These are phyloP conservation scores for Penicillium sp. DNA, from an alignment of 2,329 filamentous ascomycete genomes.

Conservation along the genomic window DNA sequence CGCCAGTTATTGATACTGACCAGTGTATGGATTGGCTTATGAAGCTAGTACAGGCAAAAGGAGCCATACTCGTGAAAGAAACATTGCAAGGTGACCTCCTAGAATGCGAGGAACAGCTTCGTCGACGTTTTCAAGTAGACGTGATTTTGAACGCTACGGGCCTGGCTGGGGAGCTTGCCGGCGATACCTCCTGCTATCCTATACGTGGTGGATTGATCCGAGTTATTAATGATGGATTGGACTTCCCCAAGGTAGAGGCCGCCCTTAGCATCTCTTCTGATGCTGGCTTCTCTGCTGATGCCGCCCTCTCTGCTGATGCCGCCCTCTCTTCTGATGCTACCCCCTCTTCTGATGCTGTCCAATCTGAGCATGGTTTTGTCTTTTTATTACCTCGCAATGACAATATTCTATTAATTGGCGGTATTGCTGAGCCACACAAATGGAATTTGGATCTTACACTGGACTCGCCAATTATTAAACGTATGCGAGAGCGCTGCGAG, in stretches of 20 bases:
- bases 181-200: constrained; percentile 44
- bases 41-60: neutral
- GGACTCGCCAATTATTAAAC: constrained; percentile 41
- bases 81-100: neutral
- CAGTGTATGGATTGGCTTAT: neutral
- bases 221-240: constrained; percentile 48
- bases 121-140: neutral
- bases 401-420: neutral
- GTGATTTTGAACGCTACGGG: constrained; percentile 50
- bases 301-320: constrained; percentile 19
- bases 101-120: neutral
- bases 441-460: constrained; percentile 41
- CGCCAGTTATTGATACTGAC: neutral
- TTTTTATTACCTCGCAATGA: neutral
- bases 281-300: constrained; percentile 25
- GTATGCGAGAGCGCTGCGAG: constrained; percentile 48
- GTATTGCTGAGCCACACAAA: neutral
- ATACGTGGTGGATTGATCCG: constrained; percentile 48
- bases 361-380: constrained; percentile 5
- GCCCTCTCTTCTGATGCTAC: constrained; percentile 35
- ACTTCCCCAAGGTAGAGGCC: constrained; percentile 45
- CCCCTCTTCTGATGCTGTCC: constrained; percentile 25
- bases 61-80: neutral
- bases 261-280: constrained; percentile 41
- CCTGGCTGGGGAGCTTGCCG: constrained; percentile 46